Evolutionary conservation across 2,329 filamentous ascomycete species (phyloP).

Genomic region (Graphiopsis chlorocephala): DNA sequence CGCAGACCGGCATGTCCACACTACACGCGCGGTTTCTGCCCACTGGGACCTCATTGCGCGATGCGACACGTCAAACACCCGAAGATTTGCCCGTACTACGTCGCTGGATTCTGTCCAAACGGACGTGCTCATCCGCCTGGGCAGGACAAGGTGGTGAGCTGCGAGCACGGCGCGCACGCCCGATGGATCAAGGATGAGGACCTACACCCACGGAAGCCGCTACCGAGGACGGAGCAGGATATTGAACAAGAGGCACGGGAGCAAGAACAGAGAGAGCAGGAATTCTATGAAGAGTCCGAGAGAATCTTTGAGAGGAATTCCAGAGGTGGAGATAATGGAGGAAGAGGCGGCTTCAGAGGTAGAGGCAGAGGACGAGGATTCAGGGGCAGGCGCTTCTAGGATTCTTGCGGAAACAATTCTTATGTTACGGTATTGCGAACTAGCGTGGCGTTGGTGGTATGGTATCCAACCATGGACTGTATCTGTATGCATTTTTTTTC

Average conservation of each 20-base stretch:
- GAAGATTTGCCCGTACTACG: constrained; percentile 76
- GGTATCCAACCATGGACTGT: background rate
- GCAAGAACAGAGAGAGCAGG: constrained; percentile 56
- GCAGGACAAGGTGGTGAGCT: constrained; percentile 48
- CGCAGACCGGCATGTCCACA: constrained; percentile 68
- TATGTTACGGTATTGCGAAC: background rate
- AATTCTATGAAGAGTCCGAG: constrained; percentile 53
- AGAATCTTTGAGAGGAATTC: constrained; percentile 42
- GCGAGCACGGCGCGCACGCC: constrained; percentile 78
- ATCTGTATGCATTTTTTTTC: background rate
- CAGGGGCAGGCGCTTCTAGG: constrained; percentile 18
- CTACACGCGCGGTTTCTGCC: constrained; percentile 93
- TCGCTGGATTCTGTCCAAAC: constrained; percentile 93
- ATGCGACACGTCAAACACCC: constrained; percentile 80
- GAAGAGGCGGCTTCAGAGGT: constrained; percentile 41
- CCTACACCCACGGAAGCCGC: constrained; percentile 52
- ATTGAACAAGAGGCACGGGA: constrained; percentile 65
- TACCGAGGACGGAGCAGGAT: constrained; percentile 66
- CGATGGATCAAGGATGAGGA: constrained; percentile 70
- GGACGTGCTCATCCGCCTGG: constrained; percentile 46
- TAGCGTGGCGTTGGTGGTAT: constrained; percentile 13
- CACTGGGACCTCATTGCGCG: constrained; percentile 79
- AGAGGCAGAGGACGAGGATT: constrained; percentile 37
- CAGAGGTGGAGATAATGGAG: constrained; percentile 51
- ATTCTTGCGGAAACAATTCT: background rate